These are phyloP conservation scores for Flammula alnicola DNA, from an alignment of 1,284 basidiomycete genomes.

Conservation along the genomic window DNA sequence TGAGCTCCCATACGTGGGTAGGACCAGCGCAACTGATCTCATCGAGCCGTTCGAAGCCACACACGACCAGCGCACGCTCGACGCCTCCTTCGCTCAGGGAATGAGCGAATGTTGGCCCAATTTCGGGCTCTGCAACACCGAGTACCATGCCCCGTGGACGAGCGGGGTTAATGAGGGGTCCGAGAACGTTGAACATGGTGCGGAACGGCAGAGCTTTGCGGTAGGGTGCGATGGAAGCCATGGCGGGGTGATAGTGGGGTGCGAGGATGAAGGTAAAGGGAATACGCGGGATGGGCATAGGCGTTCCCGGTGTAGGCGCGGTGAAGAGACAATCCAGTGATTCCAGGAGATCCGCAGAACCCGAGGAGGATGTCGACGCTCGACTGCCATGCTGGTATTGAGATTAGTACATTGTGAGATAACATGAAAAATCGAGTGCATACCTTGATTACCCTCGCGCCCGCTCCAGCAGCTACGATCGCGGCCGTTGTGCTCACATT, in stretches of 20 bases:
- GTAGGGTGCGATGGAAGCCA: constrained; percentile 85
- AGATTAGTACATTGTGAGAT: background rate
- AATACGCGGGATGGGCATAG: constrained; percentile 59
- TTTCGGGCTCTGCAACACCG: constrained; percentile 84
- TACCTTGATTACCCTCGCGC: constrained; percentile 93
- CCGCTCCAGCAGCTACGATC: constrained; percentile 93
- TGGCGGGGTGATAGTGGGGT: constrained; percentile 90
- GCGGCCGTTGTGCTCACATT: constrained; percentile 97
- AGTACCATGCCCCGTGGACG: constrained; percentile 86
- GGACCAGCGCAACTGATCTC: constrained; percentile 94
- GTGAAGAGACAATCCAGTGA: constrained; percentile 85
- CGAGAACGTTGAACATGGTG: constrained; percentile 96
- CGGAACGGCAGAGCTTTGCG: constrained; percentile 91
- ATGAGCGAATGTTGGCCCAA: constrained; percentile 87
- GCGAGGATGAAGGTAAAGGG: constrained; percentile 95
- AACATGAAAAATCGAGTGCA: too few species aligned
- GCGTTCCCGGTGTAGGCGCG: constrained; percentile 60
- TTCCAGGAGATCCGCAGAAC: constrained; percentile 92
- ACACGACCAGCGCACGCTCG: constrained; percentile 89
- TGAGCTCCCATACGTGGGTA: constrained; percentile 78
- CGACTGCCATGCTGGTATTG: constrained; percentile 82
- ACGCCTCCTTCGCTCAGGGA: constrained; percentile 75
- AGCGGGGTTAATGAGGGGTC: constrained; percentile 94
- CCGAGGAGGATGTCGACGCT: constrained; percentile 94
- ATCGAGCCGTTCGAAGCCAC: constrained; percentile 90